Conservation (phyloP, 176 grass and related monocot species). For the Dactylis glomerata region DNA sequence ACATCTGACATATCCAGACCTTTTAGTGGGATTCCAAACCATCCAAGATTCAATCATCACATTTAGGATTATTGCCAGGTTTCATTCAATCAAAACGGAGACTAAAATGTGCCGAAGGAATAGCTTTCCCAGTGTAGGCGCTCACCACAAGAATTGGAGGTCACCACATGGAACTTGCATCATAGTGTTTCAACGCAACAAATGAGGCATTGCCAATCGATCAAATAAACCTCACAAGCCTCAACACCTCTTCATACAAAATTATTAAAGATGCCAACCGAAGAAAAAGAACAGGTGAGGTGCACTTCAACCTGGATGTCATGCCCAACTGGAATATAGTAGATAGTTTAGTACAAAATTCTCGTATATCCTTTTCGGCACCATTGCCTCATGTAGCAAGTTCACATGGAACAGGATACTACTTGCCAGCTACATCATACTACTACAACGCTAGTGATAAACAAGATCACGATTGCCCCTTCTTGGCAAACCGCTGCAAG, state of each 20-base stretch:
- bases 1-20: too few species aligned
- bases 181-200: too few species aligned
- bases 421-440: not conserved
- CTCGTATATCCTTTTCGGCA: not conserved
- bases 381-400: not conserved
- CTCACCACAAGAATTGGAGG: not conserved
- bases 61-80: too few species aligned
- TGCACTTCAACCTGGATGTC: not conserved
- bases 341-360: conserved; percentile 7
- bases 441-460: not conserved
- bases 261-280: not conserved
- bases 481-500: conserved; percentile 63
- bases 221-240: not conserved
- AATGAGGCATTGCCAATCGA: not conserved
- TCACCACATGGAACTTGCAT: too few species aligned
- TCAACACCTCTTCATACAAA: not conserved
- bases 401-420: conserved; percentile 2
- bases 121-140: not conserved
- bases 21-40: too few species aligned
- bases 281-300: not conserved
- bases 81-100: too few species aligned
- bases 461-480: conserved; percentile 23
- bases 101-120: not conserved
- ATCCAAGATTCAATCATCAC: too few species aligned
- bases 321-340: conserved; percentile 6